Evolutionary conservation across 768 basidiomycete genomes (phyloP).

Genomic region (Phanerodontia chrysosporium): DNA sequence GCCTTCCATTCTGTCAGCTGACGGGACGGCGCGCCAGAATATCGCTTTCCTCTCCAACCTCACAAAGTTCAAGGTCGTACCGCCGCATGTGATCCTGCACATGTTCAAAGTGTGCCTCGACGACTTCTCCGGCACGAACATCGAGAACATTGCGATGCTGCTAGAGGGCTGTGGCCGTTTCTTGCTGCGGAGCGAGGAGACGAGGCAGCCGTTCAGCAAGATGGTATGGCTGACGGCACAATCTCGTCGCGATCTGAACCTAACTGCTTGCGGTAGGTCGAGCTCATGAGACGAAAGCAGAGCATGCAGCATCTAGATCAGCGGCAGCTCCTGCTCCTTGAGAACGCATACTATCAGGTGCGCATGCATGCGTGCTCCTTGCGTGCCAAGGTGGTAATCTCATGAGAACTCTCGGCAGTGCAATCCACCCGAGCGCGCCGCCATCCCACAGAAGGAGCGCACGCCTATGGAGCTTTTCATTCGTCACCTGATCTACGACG

Average conservation of each 20-base stretch:
- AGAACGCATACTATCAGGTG: constrained; percentile 98
- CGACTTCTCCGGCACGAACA: constrained; percentile 88
- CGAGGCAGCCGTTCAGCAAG: constrained; percentile 76
- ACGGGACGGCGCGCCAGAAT: constrained; percentile 51
- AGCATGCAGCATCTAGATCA: constrained; percentile 90
- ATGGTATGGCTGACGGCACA: constrained; percentile 65
- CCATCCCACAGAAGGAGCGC: constrained; percentile 80
- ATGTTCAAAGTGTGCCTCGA: constrained; percentile 97
- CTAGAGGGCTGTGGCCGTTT: constrained; percentile 94
- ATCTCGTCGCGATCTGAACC: neutral
- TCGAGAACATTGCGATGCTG: constrained; percentile 89
- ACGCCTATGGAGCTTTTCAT: constrained; percentile 90
- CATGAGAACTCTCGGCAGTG: constrained; percentile 47
- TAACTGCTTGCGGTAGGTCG: constrained; percentile 49
- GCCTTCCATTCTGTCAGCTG: neutral
- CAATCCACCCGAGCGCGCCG: constrained; percentile 92
- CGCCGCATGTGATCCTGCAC: constrained; percentile 87
- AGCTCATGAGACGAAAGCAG: constrained; percentile 94
- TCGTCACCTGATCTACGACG: constrained; percentile 90
- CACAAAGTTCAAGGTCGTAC: constrained; percentile 94
- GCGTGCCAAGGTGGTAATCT: constrained; percentile 5
- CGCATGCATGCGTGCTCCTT: constrained; percentile 8
- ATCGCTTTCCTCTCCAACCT: constrained; percentile 83
- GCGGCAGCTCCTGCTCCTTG: constrained; percentile 81
- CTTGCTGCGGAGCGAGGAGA: constrained; percentile 82